Evolutionary conservation across 2,329 filamentous ascomycete species (phyloP), one percentile per base, ranked within the genome.

Genomic region (Colletotrichum endophyticum): DNA sequence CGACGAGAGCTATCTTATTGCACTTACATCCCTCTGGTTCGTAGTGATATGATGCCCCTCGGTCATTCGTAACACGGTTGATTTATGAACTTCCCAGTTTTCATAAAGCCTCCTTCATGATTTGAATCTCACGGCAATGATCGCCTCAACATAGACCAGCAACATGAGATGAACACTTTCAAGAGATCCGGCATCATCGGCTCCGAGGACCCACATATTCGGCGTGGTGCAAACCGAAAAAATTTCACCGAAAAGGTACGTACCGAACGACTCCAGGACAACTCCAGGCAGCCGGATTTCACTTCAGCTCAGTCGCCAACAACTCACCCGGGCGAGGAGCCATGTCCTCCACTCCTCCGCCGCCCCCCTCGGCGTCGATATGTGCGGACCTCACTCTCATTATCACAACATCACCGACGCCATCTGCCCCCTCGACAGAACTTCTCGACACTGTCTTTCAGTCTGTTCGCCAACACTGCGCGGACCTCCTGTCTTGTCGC

Each of bases 391-490:
- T 89, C 44, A 89, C 87, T 0, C 80, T 89, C 67, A 86, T 91
- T 64, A 86, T 91, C 78, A 91, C 90, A 2, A 91, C 89, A 0
- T 91, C 90, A 4, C 86, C 89, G 1, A 91, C 89, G 0, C 90
- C 90, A 0, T 91, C 89, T 1, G 86, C 88, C 0, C 90, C 90
- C 0, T 88, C 88, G 0, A 89, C 89, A 0, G 89, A 90, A 19
- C 86, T 91, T 1, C 78, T 91, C n/a, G 85, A 84, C 0, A 80
- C 86, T 1, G 86, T 91, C 3, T 67, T 91, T 3, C 78, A 81
- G 4, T 90, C 89, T 0, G 90, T 90, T 77, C 81, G 82, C 19
- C 62, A 63, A 0, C 82, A 89, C 78, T 91, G 89, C 70, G 81
- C 82, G 1, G 75, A 71, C 1, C 79, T 91, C 16, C 75, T 87